Evolutionary conservation across 2,329 filamentous ascomycete species (phyloP).

Genomic region (Monosporascus sp.): DNA sequence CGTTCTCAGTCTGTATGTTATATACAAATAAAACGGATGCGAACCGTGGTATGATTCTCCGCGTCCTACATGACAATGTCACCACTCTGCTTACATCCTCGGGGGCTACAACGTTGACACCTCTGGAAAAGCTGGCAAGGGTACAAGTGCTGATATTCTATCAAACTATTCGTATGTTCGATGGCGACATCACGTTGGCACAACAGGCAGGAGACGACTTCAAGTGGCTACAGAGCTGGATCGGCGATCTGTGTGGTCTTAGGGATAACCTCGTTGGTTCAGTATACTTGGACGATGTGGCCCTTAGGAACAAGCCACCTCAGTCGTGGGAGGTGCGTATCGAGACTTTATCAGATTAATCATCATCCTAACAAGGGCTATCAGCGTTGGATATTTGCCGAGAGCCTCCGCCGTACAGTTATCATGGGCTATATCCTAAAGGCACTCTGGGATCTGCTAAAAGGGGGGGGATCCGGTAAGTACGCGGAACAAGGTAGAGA

Average conservation of each 20-base stretch:
- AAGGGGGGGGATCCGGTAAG: slow-evolving; percentile 17
- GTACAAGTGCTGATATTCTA: slow-evolving; percentile 37
- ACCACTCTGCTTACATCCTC: slow-evolving; percentile 31
- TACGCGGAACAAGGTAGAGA: not conserved
- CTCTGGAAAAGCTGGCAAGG: slow-evolving; percentile 34
- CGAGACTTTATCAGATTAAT: not conserved
- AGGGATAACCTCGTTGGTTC: slow-evolving; percentile 29
- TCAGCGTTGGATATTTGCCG: slow-evolving; percentile 35
- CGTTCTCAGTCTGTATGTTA: slow-evolving; percentile 33
- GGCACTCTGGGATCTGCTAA: slow-evolving; percentile 29
- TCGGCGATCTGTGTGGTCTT: slow-evolving; percentile 26
- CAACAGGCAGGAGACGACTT: slow-evolving; percentile 36
- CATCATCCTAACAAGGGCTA: not conserved
- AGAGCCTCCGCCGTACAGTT: slow-evolving; percentile 34
- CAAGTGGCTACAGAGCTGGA: slow-evolving; percentile 31
- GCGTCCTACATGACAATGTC: slow-evolving; percentile 32
- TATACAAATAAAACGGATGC: slow-evolving; percentile 31
- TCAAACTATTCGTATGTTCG: slow-evolving; percentile 37
- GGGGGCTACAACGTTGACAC: slow-evolving; percentile 17
- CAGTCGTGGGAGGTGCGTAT: slow-evolving; percentile 35
- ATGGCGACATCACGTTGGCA: slow-evolving; percentile 35
- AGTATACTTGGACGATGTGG: slow-evolving; percentile 14
- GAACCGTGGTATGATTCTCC: slow-evolving; percentile 34
- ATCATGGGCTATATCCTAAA: slow-evolving; percentile 28
- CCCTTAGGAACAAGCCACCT: slow-evolving; percentile 28